These are phyloP conservation scores for Tetrapisispora arboricola DNA, from an alignment of 805 yeast genomes.

Conservation along the genomic window DNA sequence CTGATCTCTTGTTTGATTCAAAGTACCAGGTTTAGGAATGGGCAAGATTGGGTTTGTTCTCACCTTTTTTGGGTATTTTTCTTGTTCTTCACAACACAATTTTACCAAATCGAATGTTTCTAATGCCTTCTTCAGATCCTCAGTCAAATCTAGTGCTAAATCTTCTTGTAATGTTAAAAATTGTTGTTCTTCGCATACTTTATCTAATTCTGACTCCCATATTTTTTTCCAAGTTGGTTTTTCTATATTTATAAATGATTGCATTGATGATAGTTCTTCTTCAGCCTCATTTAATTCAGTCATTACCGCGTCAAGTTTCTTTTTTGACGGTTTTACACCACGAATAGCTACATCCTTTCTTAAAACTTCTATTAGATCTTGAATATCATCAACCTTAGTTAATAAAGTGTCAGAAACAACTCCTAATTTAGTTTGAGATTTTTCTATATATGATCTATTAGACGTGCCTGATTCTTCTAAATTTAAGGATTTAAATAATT, in stretches of 20 bases:
- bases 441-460: slow-evolving; percentile 55
- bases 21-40: slow-evolving; percentile 53
- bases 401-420: slow-evolving; percentile 65
- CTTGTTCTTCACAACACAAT: slow-evolving; percentile 69
- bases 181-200: slow-evolving; percentile 89
- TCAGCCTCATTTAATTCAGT: slow-evolving; percentile 57
- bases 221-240: slow-evolving; percentile 79
- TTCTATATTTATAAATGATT: slow-evolving; percentile 54
- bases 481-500: slow-evolving; percentile 41
- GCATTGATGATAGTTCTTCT: slow-evolving; percentile 40
- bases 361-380: slow-evolving; percentile 81
- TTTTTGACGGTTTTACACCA: slow-evolving; percentile 70
- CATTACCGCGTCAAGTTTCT: slow-evolving; percentile 56
- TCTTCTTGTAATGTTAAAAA: slow-evolving; percentile 86
- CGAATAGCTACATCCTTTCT: slow-evolving; percentile 86
- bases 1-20: slow-evolving; percentile 60
- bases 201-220: slow-evolving; percentile 86
- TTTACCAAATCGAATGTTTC: slow-evolving; percentile 79
- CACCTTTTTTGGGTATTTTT: slow-evolving; percentile 42
- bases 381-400: slow-evolving; percentile 79
- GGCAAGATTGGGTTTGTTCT: slow-evolving; percentile 31
- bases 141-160: slow-evolving; percentile 63
- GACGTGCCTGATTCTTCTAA: slow-evolving; percentile 28
- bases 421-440: slow-evolving; percentile 62
- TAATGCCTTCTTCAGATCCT: slow-evolving; percentile 68